phyloP scores from a whole-genome alignment of 1,139 yeast genomes.

The Yamadazyma friedrichii region DNA sequence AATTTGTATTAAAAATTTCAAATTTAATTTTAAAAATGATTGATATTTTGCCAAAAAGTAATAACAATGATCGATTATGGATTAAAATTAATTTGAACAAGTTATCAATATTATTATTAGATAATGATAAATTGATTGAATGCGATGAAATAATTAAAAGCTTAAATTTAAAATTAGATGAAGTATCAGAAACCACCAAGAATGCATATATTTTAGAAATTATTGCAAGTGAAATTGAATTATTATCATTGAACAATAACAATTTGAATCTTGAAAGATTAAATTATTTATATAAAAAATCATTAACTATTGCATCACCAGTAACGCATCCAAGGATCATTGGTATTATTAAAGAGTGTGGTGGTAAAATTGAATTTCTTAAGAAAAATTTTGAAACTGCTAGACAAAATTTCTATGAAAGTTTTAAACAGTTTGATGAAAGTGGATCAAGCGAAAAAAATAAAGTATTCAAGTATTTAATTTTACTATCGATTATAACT shows the following conservation, averaged over 20 bases:
- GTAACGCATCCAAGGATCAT: slow-evolving; percentile 74
- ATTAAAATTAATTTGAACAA: slow-evolving; percentile 54
- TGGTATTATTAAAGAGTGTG: slow-evolving; percentile 73
- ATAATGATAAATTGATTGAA: slow-evolving; percentile 32
- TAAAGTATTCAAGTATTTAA: slow-evolving; percentile 59
- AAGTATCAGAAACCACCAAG: slow-evolving; percentile 42
- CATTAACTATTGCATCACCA: slow-evolving; percentile 53
- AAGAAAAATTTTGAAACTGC: slow-evolving; percentile 62
- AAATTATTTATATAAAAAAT: slow-evolving; percentile 47
- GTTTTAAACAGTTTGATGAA: slow-evolving; percentile 77
- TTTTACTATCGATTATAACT: slow-evolving; percentile 62
- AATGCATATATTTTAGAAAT: slow-evolving; percentile 57
- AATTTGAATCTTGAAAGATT: slow-evolving; percentile 36
- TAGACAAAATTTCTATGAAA: slow-evolving; percentile 63
- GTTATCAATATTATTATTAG: slow-evolving; percentile 41
- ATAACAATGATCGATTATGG: slow-evolving; percentile 53
- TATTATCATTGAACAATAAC: slow-evolving; percentile 29
- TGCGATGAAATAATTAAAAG: slow-evolving; percentile 40
- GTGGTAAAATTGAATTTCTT: slow-evolving; percentile 67
- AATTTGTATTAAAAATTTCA: slow-evolving; percentile 27
- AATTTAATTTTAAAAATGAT: slow-evolving; percentile 28
- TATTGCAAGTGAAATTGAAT: slow-evolving; percentile 64
- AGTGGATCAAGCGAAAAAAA: slow-evolving; percentile 64
- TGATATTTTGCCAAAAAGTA: slow-evolving; percentile 12
- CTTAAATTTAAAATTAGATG: slow-evolving; percentile 39